Evolutionary conservation across 108 stramenopile genomes (phyloP).

Genomic region (Cyclotella sp.): DNA sequence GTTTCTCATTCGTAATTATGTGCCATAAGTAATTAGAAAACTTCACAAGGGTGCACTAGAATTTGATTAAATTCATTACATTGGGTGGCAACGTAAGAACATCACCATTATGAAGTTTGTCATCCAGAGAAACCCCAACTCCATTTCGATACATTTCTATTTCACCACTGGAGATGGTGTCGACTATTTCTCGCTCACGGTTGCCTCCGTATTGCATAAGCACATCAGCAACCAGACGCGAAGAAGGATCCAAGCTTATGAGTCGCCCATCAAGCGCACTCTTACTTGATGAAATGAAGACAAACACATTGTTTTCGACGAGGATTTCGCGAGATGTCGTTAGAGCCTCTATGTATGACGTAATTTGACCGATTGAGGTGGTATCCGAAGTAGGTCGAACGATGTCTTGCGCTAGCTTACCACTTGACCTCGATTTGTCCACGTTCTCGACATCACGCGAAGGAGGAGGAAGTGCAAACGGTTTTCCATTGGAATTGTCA

Average conservation of each 20-base stretch:
- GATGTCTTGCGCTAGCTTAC: not conserved
- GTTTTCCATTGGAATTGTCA: slow-evolving; percentile 1
- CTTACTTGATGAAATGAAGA: slow-evolving; percentile 64
- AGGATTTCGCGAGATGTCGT: slow-evolving; percentile 47
- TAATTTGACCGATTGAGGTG: slow-evolving; percentile 37
- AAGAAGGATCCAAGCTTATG: slow-evolving; percentile 50
- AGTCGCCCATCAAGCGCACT: slow-evolving; percentile 50
- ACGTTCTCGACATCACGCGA: not conserved
- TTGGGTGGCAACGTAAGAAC: slow-evolving; percentile 50
- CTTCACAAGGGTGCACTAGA: not conserved
- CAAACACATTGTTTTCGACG: slow-evolving; percentile 57
- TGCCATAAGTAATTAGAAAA: not conserved
- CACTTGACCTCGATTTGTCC: not conserved
- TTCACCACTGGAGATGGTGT: not conserved
- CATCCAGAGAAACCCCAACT: slow-evolving; percentile 35
- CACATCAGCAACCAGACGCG: slow-evolving; percentile 52
- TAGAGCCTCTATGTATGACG: slow-evolving; percentile 63
- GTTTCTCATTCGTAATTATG: not conserved
- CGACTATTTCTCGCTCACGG: not conserved
- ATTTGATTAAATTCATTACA: not conserved
- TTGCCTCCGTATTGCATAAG: slow-evolving; percentile 42
- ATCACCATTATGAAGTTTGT: slow-evolving; percentile 74
- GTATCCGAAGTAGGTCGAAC: not conserved
- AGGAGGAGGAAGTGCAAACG: slow-evolving; percentile 14
- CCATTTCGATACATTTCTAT: slow-evolving; percentile 63